phyloP scores from a whole-genome alignment of 805 yeast genomes.

The Groenewaldozyma tartarivorans region DNA sequence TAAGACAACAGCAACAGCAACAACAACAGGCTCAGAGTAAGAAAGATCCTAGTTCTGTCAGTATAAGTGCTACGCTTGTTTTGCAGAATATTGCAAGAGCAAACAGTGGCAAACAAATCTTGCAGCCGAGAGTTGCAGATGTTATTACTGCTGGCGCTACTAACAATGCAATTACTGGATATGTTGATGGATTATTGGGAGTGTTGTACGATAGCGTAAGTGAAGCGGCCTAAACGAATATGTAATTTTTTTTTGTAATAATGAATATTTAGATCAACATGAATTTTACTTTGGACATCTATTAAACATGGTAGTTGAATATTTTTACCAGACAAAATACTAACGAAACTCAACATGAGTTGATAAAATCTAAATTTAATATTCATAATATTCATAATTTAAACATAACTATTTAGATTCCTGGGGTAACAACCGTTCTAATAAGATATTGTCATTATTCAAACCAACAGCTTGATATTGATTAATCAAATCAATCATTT shows the following conservation, averaged over 20 bases:
- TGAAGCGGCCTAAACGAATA: too few relatives aligned
- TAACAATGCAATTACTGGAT: constrained; percentile 18
- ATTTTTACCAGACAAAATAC: too few relatives aligned
- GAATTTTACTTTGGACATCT: too few relatives aligned
- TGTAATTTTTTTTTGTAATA: too few relatives aligned
- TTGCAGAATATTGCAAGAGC: constrained; percentile 29
- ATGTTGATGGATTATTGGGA: constrained; percentile 20
- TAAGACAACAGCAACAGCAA: not conserved
- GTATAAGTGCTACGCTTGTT: constrained; percentile 27
- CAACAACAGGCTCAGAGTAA: not conserved
- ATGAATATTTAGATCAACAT: too few relatives aligned
- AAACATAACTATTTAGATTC: constrained; percentile 7
- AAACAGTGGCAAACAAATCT: constrained; percentile 16
- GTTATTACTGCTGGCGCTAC: constrained; percentile 17
- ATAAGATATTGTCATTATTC: constrained; percentile 7
- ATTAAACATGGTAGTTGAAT: too few relatives aligned
- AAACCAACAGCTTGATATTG: not conserved
- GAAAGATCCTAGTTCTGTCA: constrained; percentile 22
- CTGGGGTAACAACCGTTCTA: constrained; percentile 20
- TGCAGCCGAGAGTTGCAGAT: constrained; percentile 12
- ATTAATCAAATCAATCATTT: constrained; percentile 16
- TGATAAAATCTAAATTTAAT: too few relatives aligned
- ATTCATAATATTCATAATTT: too few relatives aligned
- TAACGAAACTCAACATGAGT: too few relatives aligned
- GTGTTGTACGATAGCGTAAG: constrained; percentile 1